Base-by-base conservation (phyloP, 345 rosid genomes). In the Hibiscus tridactylites region DNA sequence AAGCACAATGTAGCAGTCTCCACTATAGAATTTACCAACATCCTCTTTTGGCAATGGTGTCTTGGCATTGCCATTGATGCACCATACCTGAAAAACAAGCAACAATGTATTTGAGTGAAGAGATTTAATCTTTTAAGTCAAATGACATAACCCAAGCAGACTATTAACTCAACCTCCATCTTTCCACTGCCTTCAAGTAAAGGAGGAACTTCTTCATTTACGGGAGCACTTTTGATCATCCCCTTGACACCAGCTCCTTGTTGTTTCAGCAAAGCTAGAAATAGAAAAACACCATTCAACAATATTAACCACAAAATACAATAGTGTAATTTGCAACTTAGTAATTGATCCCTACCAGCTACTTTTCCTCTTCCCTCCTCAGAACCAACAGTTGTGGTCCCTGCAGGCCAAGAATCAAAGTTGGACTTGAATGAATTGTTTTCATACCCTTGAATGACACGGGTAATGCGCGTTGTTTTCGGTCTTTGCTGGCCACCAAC, bases 351-450 rank as follows among this genome's bases (percentile, higher is more conserved):
- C 52, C 71, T 82, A 96, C 99, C 99, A n/a, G 99, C 97, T 15
- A 96, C 98, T 91, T 92, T 96, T 73, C 99, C 99, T 79, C 99
- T 92, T 65, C 97, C 97, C 81, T 92, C 99, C 86, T 92, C 98
- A 66, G 84, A 79, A 79, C 85, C 93, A 67, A 96, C 88, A 76
- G 91, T 65, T 62, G 90, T 80, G 63, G 96, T 84, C 64, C 97
- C 96, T 60, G 91, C 88, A 21, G 99, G 97, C 97, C 99, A 96
- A 78, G 95, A 86, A 74, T 85, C 98, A 86, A 96, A 96, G 78
- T 89, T 89, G 60, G 91, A 86, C 86, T 90, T 96, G 84, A 96
- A 96, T 57, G 96, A 82, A 85, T 77, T 83, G 58, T 97, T 85
- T 83, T 96, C 99, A 81, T 96, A 88, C 72, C 99, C 96, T 85